A percentile compares a stretch with the other conserved stretches of the same genome.
phyloP scores from a whole-genome alignment of 129 eudicot genomes.

The Tagetes patula region DNA sequence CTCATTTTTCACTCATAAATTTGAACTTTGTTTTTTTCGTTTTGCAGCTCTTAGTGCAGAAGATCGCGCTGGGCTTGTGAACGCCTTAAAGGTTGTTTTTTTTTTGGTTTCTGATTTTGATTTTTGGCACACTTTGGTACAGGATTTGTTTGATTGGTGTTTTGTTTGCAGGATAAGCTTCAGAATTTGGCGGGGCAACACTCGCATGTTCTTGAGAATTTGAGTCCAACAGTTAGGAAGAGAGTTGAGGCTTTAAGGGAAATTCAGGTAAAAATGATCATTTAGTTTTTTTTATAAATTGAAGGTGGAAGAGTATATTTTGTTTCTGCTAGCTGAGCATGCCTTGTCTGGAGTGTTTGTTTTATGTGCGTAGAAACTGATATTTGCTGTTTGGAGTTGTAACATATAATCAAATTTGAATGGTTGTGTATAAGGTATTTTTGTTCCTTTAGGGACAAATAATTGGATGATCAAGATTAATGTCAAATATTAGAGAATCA shows the following conservation, averaged over 20 bases:
- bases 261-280: conserved; percentile 49
- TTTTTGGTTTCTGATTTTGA: background rate
- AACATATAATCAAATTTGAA: background rate
- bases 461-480: background rate
- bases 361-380: background rate
- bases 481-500: background rate
- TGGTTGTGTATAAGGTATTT: background rate
- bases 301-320: background rate
- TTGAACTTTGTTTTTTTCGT: background rate
- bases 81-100: conserved; percentile 65
- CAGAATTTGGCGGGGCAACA: conserved; percentile 70
- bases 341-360: background rate
- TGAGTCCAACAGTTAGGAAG: conserved; percentile 63
- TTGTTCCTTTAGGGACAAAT: background rate
- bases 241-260: conserved; percentile 63
- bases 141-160: background rate
- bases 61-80: conserved; percentile 82
- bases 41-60: conserved; percentile 63
- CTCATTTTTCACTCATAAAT: background rate
- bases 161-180: conserved; percentile 59
- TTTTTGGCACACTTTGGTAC: background rate
- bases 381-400: background rate
- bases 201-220: conserved; percentile 51
- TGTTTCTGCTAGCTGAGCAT: background rate
- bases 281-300: background rate